Evolutionary conservation across 768 basidiomycete genomes (phyloP).

Genomic region (Psilocybe azurescens): DNA sequence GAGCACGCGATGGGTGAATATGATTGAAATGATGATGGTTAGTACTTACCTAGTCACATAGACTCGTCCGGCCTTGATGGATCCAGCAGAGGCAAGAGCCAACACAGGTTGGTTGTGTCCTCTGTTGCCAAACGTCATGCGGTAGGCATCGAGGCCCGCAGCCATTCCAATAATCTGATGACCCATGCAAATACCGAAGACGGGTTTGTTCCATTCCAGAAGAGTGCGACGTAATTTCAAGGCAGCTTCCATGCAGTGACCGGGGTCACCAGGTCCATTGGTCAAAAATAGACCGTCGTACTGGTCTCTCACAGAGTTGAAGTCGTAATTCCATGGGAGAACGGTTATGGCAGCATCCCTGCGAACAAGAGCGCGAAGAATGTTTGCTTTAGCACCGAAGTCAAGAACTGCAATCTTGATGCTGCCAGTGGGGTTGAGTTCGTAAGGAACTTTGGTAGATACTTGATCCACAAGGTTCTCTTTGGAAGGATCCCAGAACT

Average conservation of each 20-base stretch:
- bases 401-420: slow-evolving; percentile 95
- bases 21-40: not conserved
- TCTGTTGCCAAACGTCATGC: slow-evolving; percentile 99
- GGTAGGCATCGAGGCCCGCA: slow-evolving; percentile 93
- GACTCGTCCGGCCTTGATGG: slow-evolving; percentile 93
- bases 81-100: slow-evolving; percentile 91
- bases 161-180: slow-evolving; percentile 98
- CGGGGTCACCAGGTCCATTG: slow-evolving; percentile 96
- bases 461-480: slow-evolving; percentile 96
- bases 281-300: slow-evolving; percentile 96
- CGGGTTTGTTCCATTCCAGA: slow-evolving; percentile 88
- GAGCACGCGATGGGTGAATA: slow-evolving; percentile 11
- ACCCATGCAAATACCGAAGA: slow-evolving; percentile 99
- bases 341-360: slow-evolving; percentile 94
- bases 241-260: slow-evolving; percentile 86
- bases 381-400: slow-evolving; percentile 98
- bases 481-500: slow-evolving; percentile 91
- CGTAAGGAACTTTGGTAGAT: slow-evolving; percentile 85
- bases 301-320: slow-evolving; percentile 87
- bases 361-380: slow-evolving; percentile 88
- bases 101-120: slow-evolving; percentile 99
- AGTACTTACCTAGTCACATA: slow-evolving; percentile 86
- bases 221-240: slow-evolving; percentile 82
- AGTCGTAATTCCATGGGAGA: slow-evolving; percentile 97
- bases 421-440: slow-evolving; percentile 85